phyloP scores from a whole-genome alignment of 2,329 filamentous ascomycete species.

The Talaromyces sp. region DNA sequence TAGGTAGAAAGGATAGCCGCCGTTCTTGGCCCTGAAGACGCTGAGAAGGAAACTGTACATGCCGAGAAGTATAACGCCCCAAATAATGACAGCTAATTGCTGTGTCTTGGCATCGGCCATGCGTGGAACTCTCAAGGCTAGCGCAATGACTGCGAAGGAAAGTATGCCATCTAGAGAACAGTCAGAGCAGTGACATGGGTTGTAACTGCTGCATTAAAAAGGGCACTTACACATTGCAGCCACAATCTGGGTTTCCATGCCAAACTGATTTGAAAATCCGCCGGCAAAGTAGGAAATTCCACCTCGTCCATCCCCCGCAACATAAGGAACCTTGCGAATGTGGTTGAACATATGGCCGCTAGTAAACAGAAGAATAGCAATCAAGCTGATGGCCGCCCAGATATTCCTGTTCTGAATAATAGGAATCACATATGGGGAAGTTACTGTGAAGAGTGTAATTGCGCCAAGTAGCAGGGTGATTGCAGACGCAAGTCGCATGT shows the following conservation, averaged over 20 bases:
- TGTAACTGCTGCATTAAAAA: not conserved
- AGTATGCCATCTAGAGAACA: slow-evolving; percentile 66
- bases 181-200: slow-evolving; percentile 5
- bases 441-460: slow-evolving; percentile 67
- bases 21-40: slow-evolving; percentile 92
- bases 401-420: slow-evolving; percentile 85
- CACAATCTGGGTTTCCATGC: slow-evolving; percentile 91
- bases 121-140: slow-evolving; percentile 88
- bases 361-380: slow-evolving; percentile 87
- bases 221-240: slow-evolving; percentile 82
- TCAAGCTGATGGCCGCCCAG: slow-evolving; percentile 87
- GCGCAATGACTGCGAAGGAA: slow-evolving; percentile 85
- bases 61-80: slow-evolving; percentile 72
- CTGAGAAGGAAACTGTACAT: slow-evolving; percentile 94
- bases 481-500: slow-evolving; percentile 67
- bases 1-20: slow-evolving; percentile 88
- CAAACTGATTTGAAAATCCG: slow-evolving; percentile 91
- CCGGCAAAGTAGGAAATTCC: slow-evolving; percentile 86
- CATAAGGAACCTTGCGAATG: slow-evolving; percentile 93
- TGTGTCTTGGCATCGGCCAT: slow-evolving; percentile 75
- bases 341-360: slow-evolving; percentile 99
- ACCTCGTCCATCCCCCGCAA: slow-evolving; percentile 77
- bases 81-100: slow-evolving; percentile 76
- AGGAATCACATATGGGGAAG: slow-evolving; percentile 76
- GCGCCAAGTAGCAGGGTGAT: slow-evolving; percentile 68